Evolutionary conservation across 2,329 filamentous ascomycete genomes (phyloP).

Genomic region (Ceratocystis papillata): DNA sequence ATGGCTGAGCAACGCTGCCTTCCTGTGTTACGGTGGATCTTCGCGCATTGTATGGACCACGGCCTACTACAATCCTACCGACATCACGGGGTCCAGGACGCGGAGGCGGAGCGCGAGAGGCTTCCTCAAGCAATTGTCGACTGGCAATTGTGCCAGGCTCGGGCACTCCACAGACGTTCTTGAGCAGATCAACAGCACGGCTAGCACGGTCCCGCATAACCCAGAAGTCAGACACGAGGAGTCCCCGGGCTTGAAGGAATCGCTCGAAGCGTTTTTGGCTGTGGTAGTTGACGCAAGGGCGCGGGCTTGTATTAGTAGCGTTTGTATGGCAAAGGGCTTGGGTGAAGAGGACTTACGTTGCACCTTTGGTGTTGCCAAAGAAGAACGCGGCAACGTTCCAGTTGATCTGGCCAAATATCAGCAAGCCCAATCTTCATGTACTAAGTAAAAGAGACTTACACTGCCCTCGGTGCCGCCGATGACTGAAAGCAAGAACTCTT

Average conservation of each 20-base stretch:
- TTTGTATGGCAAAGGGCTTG: slow-evolving; percentile 3
- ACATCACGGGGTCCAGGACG: slow-evolving; percentile 18
- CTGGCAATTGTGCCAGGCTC: slow-evolving; percentile 24
- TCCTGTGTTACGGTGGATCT: too few species aligned
- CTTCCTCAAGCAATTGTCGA: slow-evolving; percentile 20
- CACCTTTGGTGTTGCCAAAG: slow-evolving; percentile 41
- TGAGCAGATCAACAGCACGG: slow-evolving; percentile 22
- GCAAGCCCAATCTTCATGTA: background rate
- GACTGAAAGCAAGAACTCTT: slow-evolving; percentile 22
- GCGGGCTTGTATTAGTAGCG: slow-evolving; percentile 1
- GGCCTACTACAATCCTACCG: slow-evolving; percentile 16
- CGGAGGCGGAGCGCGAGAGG: slow-evolving; percentile 17
- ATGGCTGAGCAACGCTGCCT: background rate
- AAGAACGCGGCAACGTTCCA: slow-evolving; percentile 36
- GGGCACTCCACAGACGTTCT: slow-evolving; percentile 23
- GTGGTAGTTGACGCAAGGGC: background rate
- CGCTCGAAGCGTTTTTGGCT: slow-evolving; percentile 60
- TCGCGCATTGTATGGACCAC: background rate
- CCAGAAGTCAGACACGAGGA: slow-evolving; percentile 29
- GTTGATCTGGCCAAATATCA: slow-evolving; percentile 42
- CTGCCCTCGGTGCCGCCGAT: slow-evolving; percentile 24
- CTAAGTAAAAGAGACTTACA: slow-evolving; percentile 8
- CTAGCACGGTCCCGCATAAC: slow-evolving; percentile 23
- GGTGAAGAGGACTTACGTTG: slow-evolving; percentile 48
- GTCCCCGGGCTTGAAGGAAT: slow-evolving; percentile 49